These are phyloP conservation scores for Ramularia collo-cygni DNA, from an alignment of 2,329 filamentous ascomycete genomes.

Conservation along the genomic window DNA sequence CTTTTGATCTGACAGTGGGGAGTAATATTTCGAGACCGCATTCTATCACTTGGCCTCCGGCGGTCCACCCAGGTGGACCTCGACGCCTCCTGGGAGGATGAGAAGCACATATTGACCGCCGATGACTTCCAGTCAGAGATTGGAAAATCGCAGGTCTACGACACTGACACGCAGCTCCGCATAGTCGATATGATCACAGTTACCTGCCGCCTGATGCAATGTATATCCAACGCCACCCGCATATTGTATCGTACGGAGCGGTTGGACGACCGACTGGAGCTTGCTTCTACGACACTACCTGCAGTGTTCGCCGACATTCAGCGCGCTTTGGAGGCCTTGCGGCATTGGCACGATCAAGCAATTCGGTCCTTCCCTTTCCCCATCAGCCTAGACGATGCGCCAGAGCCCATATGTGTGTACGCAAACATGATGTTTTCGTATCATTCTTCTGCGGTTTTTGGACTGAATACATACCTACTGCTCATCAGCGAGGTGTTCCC, in stretches of 20 bases:
- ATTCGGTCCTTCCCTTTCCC: slow-evolving; percentile 4
- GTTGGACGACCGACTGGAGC: slow-evolving; percentile 6
- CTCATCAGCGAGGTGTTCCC: slow-evolving; percentile 3
- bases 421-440: slow-evolving; percentile 10
- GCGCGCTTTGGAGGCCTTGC: background rate
- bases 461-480: slow-evolving; percentile 5
- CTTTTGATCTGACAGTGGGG: slow-evolving; percentile 5
- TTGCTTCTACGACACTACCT: background rate
- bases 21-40: slow-evolving; percentile 9
- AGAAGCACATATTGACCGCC: background rate
- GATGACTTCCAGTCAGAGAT: slow-evolving; percentile 8
- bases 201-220: slow-evolving; percentile 4
- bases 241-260: slow-evolving; percentile 4
- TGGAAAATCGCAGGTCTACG: slow-evolving; percentile 6
- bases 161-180: slow-evolving; percentile 3
- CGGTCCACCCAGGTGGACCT: slow-evolving; percentile 1
- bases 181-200: slow-evolving; percentile 1
- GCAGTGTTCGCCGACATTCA: background rate
- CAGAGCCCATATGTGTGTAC: slow-evolving; percentile 6
- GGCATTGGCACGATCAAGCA: slow-evolving; percentile 5
- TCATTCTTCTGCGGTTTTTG: slow-evolving; percentile 3
- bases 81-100: background rate
- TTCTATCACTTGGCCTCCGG: slow-evolving; percentile 5
- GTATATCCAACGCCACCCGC: background rate
- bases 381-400: slow-evolving; percentile 8